A percentile compares a stretch with the other conserved stretches of the same genome.
Conservation (phyloP, 2,329 filamentous ascomycete species). For the Neonectria sp. region DNA sequence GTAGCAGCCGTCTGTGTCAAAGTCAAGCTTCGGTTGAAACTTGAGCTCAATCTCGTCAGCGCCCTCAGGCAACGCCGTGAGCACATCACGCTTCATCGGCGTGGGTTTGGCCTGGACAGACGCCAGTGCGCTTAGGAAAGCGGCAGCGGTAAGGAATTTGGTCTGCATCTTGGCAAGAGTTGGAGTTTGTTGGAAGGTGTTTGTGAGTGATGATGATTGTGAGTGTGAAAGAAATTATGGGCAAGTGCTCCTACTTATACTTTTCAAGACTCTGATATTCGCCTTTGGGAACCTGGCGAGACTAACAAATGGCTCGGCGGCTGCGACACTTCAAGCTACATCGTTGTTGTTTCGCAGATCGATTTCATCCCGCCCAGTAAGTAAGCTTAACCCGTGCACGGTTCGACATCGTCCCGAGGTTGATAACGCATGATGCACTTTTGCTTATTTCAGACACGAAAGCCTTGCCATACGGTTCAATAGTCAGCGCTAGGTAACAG, state of each 20-base stretch:
- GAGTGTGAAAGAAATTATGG: not conserved
- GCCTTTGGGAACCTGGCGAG: not conserved
- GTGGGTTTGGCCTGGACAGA: conserved; percentile 37
- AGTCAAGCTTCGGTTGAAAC: conserved; percentile 57
- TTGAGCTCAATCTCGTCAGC: conserved; percentile 53
- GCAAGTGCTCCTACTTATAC: conserved; percentile 11
- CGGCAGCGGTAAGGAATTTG: conserved; percentile 31
- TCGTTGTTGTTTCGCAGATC: conserved; percentile 7
- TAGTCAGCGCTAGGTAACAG: not conserved
- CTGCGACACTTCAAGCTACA: not conserved
- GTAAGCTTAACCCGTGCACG: conserved; percentile 2
- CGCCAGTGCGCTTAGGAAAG: conserved; percentile 37
- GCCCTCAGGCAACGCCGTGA: conserved; percentile 50
- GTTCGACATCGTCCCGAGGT: not conserved
- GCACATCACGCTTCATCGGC: conserved; percentile 43
- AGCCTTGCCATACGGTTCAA: not conserved
- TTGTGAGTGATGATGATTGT: not conserved
- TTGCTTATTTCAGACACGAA: not conserved
- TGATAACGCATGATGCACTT: not conserved
- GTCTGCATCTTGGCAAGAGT: conserved; percentile 32
- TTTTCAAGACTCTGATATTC: not conserved
- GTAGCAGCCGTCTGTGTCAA: conserved; percentile 59
- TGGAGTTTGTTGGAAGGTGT: not conserved
- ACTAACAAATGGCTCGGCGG: not conserved
- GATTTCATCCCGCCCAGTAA: not conserved